Evolutionary conservation across 495 filamentous ascomycete species (phyloP).

Genomic region (Pyrenula massariospora): DNA sequence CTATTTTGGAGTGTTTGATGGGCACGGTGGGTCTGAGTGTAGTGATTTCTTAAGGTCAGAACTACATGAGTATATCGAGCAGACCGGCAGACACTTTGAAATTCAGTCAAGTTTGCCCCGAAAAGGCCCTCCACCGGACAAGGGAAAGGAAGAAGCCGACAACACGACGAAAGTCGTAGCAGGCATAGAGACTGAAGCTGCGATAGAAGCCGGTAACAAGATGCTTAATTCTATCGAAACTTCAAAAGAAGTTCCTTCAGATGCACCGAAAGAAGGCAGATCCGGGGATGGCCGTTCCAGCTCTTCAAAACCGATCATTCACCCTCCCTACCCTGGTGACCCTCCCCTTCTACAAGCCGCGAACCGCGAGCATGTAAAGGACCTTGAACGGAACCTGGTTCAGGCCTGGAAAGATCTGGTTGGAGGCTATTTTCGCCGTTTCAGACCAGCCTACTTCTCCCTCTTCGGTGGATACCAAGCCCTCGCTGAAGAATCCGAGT

Average conservation of each 20-base stretch:
- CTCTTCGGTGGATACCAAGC: constrained; percentile 14
- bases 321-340: constrained; percentile 5
- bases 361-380: constrained; percentile 21
- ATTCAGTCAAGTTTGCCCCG: constrained; percentile 55
- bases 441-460: constrained; percentile 59
- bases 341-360: constrained; percentile 28
- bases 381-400: constrained; percentile 57
- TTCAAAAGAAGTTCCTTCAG: background rate
- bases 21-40: constrained; percentile 86
- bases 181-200: constrained; percentile 3
- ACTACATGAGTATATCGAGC: constrained; percentile 82
- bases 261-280: background rate
- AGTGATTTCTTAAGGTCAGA: constrained; percentile 73
- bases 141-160: background rate
- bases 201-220: constrained; percentile 2
- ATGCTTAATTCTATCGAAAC: constrained; percentile 1
- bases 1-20: constrained; percentile 94
- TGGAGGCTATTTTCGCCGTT: constrained; percentile 88
- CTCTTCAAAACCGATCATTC: background rate
- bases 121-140: constrained; percentile 5
- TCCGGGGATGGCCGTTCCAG: background rate
- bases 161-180: background rate
- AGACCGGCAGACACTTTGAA: constrained; percentile 59
- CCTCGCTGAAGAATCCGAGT: constrained; percentile 6
- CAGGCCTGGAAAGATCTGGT: constrained; percentile 71